phyloP scores from a whole-genome alignment of 2,329 filamentous ascomycete genomes.

The Acephala macrosclerotiorum region DNA sequence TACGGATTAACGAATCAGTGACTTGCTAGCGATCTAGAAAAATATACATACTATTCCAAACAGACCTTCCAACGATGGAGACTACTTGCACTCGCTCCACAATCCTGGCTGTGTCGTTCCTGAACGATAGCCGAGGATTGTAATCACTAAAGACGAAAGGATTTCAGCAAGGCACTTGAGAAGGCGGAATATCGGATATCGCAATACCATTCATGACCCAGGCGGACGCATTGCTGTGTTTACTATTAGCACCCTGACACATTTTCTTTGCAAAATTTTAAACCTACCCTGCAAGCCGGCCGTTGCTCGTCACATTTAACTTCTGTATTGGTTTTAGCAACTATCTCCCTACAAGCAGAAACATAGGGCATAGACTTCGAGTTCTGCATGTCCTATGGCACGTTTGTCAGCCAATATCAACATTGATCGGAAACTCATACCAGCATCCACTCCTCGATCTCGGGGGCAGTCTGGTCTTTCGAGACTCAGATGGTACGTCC shows the following conservation, averaged over 20 bases:
- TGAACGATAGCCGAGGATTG: constrained; percentile 60
- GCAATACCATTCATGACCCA: constrained; percentile 55
- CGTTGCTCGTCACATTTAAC: constrained; percentile 65
- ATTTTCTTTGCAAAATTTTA: background rate
- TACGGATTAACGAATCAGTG: background rate
- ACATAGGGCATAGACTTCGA: constrained; percentile 23
- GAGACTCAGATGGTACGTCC: constrained; percentile 8
- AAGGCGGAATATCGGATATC: background rate
- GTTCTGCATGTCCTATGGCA: constrained; percentile 38
- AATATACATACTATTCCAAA: constrained; percentile 61
- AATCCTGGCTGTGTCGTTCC: constrained; percentile 58
- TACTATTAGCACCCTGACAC: constrained; percentile 17
- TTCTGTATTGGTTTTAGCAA: constrained; percentile 32
- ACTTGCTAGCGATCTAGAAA: background rate
- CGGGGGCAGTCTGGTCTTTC: constrained; percentile 38
- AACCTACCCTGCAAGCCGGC: constrained; percentile 59
- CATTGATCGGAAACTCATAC: constrained; percentile 20
- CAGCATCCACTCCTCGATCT: constrained; percentile 45
- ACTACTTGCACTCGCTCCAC: constrained; percentile 60
- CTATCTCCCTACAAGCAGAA: background rate
- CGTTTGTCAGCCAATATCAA: background rate
- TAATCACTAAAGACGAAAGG: constrained; percentile 53
- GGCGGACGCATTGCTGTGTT: constrained; percentile 58
- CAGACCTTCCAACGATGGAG: constrained; percentile 55
- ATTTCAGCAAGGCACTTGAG: background rate